Conservation (phyloP, 768 basidiomycete species). For the Leucocoprinus leucothites region DNA sequence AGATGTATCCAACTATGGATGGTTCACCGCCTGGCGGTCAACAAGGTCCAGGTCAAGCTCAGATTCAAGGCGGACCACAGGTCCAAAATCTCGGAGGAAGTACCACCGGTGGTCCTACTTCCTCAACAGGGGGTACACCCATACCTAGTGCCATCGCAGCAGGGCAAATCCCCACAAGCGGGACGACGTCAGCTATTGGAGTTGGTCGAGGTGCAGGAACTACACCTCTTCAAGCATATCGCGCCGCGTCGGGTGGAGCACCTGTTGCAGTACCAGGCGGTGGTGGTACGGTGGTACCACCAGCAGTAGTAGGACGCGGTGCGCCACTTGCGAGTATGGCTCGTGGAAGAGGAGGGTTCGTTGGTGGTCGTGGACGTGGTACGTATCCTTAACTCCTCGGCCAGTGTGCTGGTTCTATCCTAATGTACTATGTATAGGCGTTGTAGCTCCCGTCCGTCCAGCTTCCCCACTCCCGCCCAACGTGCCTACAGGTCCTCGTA, state of each 20-base stretch:
- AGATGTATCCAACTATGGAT: constrained; percentile 69
- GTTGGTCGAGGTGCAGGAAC: constrained; percentile 22
- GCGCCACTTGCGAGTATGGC: constrained; percentile 31
- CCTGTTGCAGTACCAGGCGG: not conserved
- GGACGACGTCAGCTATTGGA: not conserved
- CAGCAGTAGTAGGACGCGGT: constrained; percentile 29
- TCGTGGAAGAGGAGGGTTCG: constrained; percentile 41
- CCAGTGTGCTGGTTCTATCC: not conserved
- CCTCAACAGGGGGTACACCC: constrained; percentile 1
- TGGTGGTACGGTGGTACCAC: constrained; percentile 24
- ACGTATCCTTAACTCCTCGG: not conserved
- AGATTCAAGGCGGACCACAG: too few species aligned
- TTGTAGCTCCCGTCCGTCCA: constrained; percentile 63
- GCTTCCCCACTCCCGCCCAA: constrained; percentile 84
- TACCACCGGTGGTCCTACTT: not conserved
- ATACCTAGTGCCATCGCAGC: not conserved
- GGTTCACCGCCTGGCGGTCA: constrained; percentile 16
- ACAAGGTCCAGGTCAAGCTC: not conserved
- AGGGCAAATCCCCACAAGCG: not conserved
- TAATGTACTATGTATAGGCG: constrained; percentile 23
- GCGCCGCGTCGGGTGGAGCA: constrained; percentile 20
- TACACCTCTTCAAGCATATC: constrained; percentile 8
- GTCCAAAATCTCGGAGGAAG: not conserved
- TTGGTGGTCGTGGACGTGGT: constrained; percentile 40
- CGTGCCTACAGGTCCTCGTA: constrained; percentile 85